Percentiles rank a stretch among this genome's conserved stretches.
Evolutionary conservation across 805 yeast genomes (phyloP).

Genomic region (Blastobotrys parvus): DNA sequence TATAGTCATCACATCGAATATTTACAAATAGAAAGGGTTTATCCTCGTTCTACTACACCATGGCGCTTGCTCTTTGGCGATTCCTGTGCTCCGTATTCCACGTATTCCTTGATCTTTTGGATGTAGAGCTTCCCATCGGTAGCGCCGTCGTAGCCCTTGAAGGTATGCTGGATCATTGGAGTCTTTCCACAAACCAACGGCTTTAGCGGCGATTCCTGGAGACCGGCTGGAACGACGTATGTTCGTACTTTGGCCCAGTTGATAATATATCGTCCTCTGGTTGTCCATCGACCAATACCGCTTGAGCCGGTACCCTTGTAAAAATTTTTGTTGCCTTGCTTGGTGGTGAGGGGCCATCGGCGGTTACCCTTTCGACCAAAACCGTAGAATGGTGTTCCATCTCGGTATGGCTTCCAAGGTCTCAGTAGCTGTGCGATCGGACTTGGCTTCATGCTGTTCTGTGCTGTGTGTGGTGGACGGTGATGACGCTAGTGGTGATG

Average conservation of each 20-base stretch:
- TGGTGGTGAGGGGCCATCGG: slow-evolving; percentile 73
- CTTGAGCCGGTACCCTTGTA: slow-evolving; percentile 96
- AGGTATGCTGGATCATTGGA: slow-evolving; percentile 62
- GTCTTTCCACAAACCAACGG: slow-evolving; percentile 72
- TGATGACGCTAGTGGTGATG: neutral
- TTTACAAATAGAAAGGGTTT: neutral
- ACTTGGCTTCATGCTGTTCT: slow-evolving; percentile 27
- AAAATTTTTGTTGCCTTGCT: slow-evolving; percentile 87
- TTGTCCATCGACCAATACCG: slow-evolving; percentile 78
- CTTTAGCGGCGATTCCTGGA: slow-evolving; percentile 37
- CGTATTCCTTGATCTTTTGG: slow-evolving; percentile 63
- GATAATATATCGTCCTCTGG: slow-evolving; percentile 64
- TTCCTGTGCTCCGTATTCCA: slow-evolving; percentile 53
- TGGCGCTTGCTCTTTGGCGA: slow-evolving; percentile 20
- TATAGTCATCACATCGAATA: neutral
- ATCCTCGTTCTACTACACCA: slow-evolving; percentile 22
- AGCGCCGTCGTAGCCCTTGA: slow-evolving; percentile 62
- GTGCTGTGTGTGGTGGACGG: neutral
- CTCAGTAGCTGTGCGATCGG: slow-evolving; percentile 46
- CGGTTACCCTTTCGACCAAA: slow-evolving; percentile 68
- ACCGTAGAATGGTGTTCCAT: slow-evolving; percentile 82
- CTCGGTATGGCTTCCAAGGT: slow-evolving; percentile 84
- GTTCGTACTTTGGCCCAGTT: slow-evolving; percentile 86
- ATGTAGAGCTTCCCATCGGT: slow-evolving; percentile 67
- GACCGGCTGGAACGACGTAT: slow-evolving; percentile 65